Base-by-base conservation (phyloP, 805 yeast genomes). In the Yarrowia keelungensis region DNA sequence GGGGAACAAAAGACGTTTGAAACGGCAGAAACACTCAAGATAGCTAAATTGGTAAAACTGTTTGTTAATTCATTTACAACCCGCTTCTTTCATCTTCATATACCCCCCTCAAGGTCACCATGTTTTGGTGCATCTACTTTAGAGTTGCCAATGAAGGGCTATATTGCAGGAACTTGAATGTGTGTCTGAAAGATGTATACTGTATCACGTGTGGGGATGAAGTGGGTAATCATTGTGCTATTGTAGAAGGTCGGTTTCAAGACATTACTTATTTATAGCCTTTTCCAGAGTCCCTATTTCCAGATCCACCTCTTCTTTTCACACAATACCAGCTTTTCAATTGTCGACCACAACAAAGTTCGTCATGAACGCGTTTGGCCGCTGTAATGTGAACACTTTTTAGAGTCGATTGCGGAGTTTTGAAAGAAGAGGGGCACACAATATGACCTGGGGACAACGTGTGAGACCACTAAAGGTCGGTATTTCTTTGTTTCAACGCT, bases 101-200 rank as follows among this genome's bases (percentile, higher is more conserved):
- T 15, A 49, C 14, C 3, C 12, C 11, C 39, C 19, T 15, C 5
- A 14, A n/a, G 0, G 8, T 15, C 26, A 11, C 10, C 9, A 10
- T 54, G 19, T 35, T 56, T 53, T 53, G 58, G 58, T 53, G 58
- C 58, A 53, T 36, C 58, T 53, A 53, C 58, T 38, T 53, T 53
- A 38, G 16, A 38, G 58, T 53, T 53, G 35, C 43, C 54, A 49
- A 50, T 19, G 43, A 53, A 53, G 58, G 43, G 43, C 54, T 49
- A 26, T 1, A 26, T 26, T 26, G 32, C 32, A 26, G 32, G 32
- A 26, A 47, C 53, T 32, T 36, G 14, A 42, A 50, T 16, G 16
- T 36, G 43, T 11, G 39, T 32, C 22, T 50, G 58, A 53, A 53
- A 35, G 32, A n/a, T 11, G 56, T 36, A 39, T 7, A 19, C 19